Percentiles rank a stretch among this genome's conserved stretches.
Conservation (phyloP, 2,329 filamentous ascomycete species). For the Trichoderma aggressivum region DNA sequence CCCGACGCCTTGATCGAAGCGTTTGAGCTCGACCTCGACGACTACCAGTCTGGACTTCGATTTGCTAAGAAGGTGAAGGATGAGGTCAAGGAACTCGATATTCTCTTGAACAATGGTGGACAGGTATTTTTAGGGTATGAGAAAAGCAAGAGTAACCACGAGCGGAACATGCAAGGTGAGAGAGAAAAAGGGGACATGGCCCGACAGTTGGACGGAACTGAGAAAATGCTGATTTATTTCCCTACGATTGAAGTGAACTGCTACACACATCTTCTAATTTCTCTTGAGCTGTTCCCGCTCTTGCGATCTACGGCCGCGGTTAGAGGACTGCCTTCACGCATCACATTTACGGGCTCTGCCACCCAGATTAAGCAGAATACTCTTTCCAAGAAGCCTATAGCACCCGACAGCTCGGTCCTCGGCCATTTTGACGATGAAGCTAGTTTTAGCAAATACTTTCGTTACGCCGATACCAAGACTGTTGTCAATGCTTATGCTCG, state of each 20-base stretch:
- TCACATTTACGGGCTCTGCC: constrained; percentile 3
- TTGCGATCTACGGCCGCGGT: background rate
- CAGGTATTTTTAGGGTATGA: background rate
- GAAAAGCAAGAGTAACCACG: constrained; percentile 1
- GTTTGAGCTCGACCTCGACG: constrained; percentile 7
- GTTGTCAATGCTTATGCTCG: constrained; percentile 2
- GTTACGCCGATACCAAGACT: constrained; percentile 4
- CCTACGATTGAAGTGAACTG: background rate
- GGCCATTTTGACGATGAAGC: constrained; percentile 3
- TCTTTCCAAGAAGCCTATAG: background rate
- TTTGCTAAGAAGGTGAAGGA: background rate
- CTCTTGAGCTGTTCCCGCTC: constrained; percentile 7
- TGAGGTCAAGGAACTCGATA: constrained; percentile 7
- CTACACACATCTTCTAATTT: background rate
- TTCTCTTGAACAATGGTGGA: constrained; percentile 3
- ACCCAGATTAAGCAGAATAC: constrained; percentile 9
- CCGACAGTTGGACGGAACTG: background rate
- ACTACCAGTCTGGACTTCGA: background rate
- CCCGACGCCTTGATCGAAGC: background rate
- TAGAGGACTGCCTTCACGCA: background rate
- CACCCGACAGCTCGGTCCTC: background rate
- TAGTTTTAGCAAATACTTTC: background rate
- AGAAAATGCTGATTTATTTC: background rate
- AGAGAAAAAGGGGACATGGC: background rate
- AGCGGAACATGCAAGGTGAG: constrained; percentile 8